Evolutionary conservation across 2,329 filamentous ascomycete species (phyloP), one percentile per base, ranked within the genome.

Genomic region (Parastagonospora nodorum): DNA sequence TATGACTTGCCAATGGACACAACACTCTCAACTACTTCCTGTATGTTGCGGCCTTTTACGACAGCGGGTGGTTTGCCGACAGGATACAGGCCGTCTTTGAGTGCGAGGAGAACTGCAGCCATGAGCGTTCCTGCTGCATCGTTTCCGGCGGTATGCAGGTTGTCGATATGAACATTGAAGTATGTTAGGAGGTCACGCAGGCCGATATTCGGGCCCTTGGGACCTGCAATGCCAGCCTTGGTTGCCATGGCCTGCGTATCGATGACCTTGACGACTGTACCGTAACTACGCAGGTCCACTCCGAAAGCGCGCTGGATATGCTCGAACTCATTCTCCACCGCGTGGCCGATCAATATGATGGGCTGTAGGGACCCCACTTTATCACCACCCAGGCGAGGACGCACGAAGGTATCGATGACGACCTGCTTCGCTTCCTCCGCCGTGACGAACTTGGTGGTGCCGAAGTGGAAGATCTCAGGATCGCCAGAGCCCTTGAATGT

Each of bases 311-410:
- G 19, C 2, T 51, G 33, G 19, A 63, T 46, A 8, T 60, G 46
- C 0, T 51, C 51, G 9, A 60, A 53, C 11, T 61, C 51, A 14
- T 48, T 55, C 11, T 51, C 47, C 6, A 59, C 42, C 0, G 51
- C 60, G 37, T 63, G 60, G 0, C 55, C 60, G 4, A 63, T 15
- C 39, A 63, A 30, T 12, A 65, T 57, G 30, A 65, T 60, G 1
- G 58, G 58, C 31, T 57, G 60, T 2, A 51, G 32, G 2, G 42
- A n/a, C n/a, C 32, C 37, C 19, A 24, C 5, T 5, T 24, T 24
- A 10, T 48, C 33, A 11, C 41, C 29, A 9, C 14, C 8, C 7
- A 28, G 32, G 2, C 40, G 30, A 7, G 43, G 42, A 5, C 54
- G 58, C 11, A 43, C 35, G 32, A 62, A 56, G 0, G 50, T 53